Percentiles rank a stretch among this genome's conserved stretches.
These are phyloP conservation scores for Solanum aculeatissimum DNA, from an alignment of 305 asterid genomes.

Conservation along the genomic window DNA sequence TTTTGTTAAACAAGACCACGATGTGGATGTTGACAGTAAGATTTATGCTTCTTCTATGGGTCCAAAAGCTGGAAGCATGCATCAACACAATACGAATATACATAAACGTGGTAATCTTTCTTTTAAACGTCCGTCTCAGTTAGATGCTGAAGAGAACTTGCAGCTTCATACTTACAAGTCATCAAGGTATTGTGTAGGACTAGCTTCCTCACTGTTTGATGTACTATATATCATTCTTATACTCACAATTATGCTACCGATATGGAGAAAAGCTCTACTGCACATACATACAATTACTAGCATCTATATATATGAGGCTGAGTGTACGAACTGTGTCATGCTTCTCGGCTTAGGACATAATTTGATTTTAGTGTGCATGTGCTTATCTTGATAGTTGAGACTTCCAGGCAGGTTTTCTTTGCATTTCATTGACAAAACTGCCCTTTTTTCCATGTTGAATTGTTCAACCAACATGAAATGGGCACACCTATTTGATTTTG, in stretches of 20 bases:
- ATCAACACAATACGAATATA: not conserved
- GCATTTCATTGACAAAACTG: not conserved
- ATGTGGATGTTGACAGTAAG: conserved; percentile 11
- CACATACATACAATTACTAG: not conserved
- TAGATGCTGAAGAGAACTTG: conserved; percentile 13
- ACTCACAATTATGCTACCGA: not conserved
- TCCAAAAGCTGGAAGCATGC: conserved; percentile 7
- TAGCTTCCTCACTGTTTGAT: not conserved
- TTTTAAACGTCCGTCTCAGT: conserved; percentile 12
- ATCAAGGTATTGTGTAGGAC: conserved; percentile 26
- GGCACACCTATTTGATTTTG: not conserved
- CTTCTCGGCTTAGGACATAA: not conserved
- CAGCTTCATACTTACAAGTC: conserved; percentile 11
- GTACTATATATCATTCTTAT: not conserved
- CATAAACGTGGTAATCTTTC: conserved; percentile 6
- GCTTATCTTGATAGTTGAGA: not conserved
- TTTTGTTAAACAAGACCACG: conserved; percentile 19
- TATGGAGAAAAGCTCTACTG: not conserved
- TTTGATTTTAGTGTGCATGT: not conserved
- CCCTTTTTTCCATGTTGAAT: not conserved
- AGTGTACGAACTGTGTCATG: not conserved
- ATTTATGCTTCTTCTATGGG: conserved; percentile 3
- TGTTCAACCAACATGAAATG: not conserved
- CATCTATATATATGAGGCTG: not conserved
- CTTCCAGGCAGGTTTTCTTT: not conserved